Conservation (phyloP, 805 yeast species). For the Cyberlindnera veronae region DNA sequence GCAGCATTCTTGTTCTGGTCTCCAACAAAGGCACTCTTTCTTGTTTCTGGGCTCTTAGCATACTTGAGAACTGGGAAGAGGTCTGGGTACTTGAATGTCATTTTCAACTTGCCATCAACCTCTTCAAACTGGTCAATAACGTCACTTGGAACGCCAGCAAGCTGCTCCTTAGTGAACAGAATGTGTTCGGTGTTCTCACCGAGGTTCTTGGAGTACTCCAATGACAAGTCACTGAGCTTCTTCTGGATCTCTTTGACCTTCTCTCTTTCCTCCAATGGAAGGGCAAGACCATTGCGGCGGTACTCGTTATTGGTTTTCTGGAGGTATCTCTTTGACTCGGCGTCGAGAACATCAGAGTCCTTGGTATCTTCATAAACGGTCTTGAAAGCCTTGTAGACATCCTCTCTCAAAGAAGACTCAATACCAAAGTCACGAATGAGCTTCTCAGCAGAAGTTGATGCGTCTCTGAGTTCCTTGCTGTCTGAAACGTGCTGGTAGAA, state of each 20-base stretch:
- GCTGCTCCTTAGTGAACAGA: constrained; percentile 58
- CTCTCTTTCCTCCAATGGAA: constrained; percentile 52
- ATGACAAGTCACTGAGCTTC: constrained; percentile 51
- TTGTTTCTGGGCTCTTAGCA: constrained; percentile 59
- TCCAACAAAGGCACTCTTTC: constrained; percentile 62
- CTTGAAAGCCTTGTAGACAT: constrained; percentile 58
- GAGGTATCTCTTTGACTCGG: constrained; percentile 55
- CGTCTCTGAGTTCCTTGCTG: constrained; percentile 63
- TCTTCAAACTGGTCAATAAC: constrained; percentile 55
- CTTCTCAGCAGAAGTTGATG: constrained; percentile 62
- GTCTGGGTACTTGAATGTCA: constrained; percentile 83
- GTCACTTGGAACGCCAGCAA: constrained; percentile 71
- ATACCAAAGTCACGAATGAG: constrained; percentile 52
- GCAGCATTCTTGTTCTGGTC: constrained; percentile 65
- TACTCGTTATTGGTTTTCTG: constrained; percentile 55
- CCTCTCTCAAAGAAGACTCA: constrained; percentile 63
- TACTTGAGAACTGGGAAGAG: constrained; percentile 72
- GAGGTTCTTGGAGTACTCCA: constrained; percentile 59
- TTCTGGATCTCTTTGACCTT: constrained; percentile 56
- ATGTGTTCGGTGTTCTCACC: constrained; percentile 68
- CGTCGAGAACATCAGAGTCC: constrained; percentile 34
- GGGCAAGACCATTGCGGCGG: constrained; percentile 65
- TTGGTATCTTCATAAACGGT: constrained; percentile 41
- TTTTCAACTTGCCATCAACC: constrained; percentile 45
- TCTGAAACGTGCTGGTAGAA: constrained; percentile 74